Evolutionary conservation across 2,329 filamentous ascomycete genomes (phyloP).

Genomic region (Bisporella sp.): DNA sequence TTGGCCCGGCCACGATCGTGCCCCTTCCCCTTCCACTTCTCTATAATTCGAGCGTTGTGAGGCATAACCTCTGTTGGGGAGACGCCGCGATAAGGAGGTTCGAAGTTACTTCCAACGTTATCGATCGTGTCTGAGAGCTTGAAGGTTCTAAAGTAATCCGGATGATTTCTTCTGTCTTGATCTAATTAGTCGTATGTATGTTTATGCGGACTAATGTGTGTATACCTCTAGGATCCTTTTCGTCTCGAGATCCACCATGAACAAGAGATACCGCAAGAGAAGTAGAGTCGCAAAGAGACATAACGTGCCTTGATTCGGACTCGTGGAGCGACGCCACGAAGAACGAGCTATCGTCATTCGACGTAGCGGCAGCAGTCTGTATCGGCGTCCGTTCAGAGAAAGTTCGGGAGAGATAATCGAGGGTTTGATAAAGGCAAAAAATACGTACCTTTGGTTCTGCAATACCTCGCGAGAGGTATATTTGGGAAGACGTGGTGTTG

Average conservation of each 20-base stretch:
- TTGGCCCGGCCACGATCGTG: conserved; percentile 12
- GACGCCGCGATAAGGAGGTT: too few species aligned
- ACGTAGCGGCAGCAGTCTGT: conserved; percentile 9
- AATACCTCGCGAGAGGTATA: conserved; percentile 38
- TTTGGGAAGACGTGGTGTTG: conserved; percentile 39
- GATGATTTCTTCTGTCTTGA: too few species aligned
- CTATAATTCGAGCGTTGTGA: too few species aligned
- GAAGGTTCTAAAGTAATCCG: too few species aligned
- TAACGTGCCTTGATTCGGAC: conserved; percentile 19
- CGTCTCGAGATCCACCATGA: not conserved
- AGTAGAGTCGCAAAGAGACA: conserved; percentile 20
- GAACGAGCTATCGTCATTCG: conserved; percentile 2
- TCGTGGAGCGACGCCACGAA: conserved; percentile 23
- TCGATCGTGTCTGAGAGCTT: too few species aligned
- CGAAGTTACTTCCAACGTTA: too few species aligned
- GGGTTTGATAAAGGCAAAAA: too few species aligned
- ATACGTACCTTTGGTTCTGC: conserved; percentile 25
- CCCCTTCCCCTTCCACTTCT: too few species aligned
- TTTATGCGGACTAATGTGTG: not conserved
- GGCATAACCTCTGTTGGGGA: too few species aligned
- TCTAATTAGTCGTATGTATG: too few species aligned
- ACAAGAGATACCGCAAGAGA: not conserved
- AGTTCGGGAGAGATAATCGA: too few species aligned
- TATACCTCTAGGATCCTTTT: not conserved
- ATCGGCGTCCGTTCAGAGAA: too few species aligned